phyloP scores from a whole-genome alignment of 192 early-diverging fungal genomes.

The Backusella macrospora region DNA sequence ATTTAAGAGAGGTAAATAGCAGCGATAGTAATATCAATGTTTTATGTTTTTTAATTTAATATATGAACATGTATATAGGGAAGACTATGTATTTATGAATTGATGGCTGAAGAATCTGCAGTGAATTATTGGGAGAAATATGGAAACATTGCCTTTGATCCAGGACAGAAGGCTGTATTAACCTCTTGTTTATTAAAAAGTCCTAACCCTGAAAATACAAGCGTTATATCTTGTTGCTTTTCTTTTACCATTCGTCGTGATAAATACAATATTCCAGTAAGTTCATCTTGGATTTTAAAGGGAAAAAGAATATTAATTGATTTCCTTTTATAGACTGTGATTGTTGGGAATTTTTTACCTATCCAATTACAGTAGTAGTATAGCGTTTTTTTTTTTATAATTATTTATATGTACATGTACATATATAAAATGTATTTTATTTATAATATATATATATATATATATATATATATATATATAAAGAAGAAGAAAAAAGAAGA shows the following conservation, averaged over 20 bases:
- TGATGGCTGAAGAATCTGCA: slow-evolving; percentile 90
- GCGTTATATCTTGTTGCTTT: slow-evolving; percentile 83
- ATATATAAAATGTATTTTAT: background rate
- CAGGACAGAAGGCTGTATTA: slow-evolving; percentile 93
- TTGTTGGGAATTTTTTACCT: slow-evolving; percentile 75
- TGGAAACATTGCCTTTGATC: slow-evolving; percentile 96
- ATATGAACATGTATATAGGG: slow-evolving; percentile 15
- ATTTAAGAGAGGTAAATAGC: slow-evolving; percentile 62
- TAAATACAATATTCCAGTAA: slow-evolving; percentile 80
- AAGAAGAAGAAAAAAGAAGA: too few species aligned
- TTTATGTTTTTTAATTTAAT: slow-evolving; percentile 4
- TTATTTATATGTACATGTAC: background rate
- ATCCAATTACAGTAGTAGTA: slow-evolving; percentile 43
- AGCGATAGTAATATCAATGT: background rate
- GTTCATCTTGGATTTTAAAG: background rate
- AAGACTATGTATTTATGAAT: slow-evolving; percentile 36
- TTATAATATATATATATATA: too few species aligned
- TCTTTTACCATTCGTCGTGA: slow-evolving; percentile 95
- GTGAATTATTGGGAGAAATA: slow-evolving; percentile 99
- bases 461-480: too few species aligned
- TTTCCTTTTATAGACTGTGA: slow-evolving; percentile 45
- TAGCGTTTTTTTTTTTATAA: background rate
- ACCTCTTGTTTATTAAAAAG: slow-evolving; percentile 84
- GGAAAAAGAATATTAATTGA: too few species aligned
- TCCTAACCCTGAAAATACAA: slow-evolving; percentile 52